phyloP scores from a whole-genome alignment of 257 asterid species.

The Petrea volubilis region DNA sequence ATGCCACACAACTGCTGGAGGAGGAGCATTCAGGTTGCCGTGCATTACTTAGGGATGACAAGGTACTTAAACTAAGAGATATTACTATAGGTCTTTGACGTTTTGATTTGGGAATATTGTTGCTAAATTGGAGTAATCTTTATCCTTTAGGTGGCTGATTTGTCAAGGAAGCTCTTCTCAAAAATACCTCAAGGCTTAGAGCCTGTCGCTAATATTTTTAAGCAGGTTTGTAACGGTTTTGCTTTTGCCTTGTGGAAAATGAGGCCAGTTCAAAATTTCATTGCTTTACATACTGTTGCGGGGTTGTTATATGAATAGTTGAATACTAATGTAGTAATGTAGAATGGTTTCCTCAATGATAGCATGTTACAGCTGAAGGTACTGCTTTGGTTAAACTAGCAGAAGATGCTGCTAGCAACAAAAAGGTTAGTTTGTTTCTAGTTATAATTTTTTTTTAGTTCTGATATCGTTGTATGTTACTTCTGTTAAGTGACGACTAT shows the following conservation, averaged over 20 bases:
- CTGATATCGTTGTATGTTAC: not conserved
- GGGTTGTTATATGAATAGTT: not conserved
- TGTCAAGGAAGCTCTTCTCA: constrained; percentile 96
- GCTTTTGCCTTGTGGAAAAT: constrained; percentile 9
- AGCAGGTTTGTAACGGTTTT: constrained; percentile 60
- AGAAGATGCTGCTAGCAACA: constrained; percentile 97
- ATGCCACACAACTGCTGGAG: constrained; percentile 92
- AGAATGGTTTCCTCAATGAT: constrained; percentile 33
- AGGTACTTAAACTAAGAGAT: constrained; percentile 47
- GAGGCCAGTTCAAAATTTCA: not conserved
- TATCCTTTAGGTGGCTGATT: constrained; percentile 71
- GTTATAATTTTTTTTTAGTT: not conserved
- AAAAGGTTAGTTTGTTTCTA: constrained; percentile 50
- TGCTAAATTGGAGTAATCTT: constrained; percentile 12
- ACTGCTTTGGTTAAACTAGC: constrained; percentile 95
- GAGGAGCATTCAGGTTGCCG: constrained; percentile 99
- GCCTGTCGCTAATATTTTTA: constrained; percentile 70
- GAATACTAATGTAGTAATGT: constrained; percentile 1
- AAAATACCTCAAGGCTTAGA: constrained; percentile 85
- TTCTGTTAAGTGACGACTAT: not conserved
- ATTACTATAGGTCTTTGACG: constrained; percentile 5
- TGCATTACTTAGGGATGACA: constrained; percentile 92
- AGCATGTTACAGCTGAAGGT: constrained; percentile 99
- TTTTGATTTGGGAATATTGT: constrained; percentile 4
- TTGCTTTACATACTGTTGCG: constrained; percentile 14